Conservation (phyloP, 2,329 filamentous ascomycete genomes). For the Neonectria faginata region DNA sequence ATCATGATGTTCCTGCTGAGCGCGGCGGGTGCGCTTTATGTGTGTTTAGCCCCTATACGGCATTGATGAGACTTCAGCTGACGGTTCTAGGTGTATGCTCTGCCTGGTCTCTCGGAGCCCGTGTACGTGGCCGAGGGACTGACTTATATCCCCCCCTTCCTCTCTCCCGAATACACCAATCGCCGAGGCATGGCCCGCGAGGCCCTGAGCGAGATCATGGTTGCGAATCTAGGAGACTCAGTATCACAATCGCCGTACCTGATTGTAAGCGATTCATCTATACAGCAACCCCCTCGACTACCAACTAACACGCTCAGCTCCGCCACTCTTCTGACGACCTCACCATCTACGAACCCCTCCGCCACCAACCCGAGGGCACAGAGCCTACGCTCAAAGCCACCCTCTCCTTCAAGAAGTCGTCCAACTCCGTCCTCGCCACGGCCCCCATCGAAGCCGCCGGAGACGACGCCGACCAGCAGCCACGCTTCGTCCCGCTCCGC, state of each 20-base stretch:
- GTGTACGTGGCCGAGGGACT: slow-evolving; percentile 82
- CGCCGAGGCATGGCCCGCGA: slow-evolving; percentile 80
- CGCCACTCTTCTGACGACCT: slow-evolving; percentile 85
- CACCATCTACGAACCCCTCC: slow-evolving; percentile 86
- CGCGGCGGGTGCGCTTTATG: slow-evolving; percentile 78
- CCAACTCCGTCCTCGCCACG: slow-evolving; percentile 75
- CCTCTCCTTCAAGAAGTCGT: slow-evolving; percentile 81
- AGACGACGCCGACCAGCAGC: slow-evolving; percentile 61
- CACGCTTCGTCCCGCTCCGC: slow-evolving; percentile 65
- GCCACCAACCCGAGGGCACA: slow-evolving; percentile 55
- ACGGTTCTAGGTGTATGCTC: slow-evolving; percentile 74
- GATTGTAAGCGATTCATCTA: slow-evolving; percentile 68
- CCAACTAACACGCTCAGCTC: slow-evolving; percentile 61
- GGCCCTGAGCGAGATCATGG: slow-evolving; percentile 79
- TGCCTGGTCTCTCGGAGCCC: slow-evolving; percentile 78
- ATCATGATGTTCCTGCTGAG: slow-evolving; percentile 83
- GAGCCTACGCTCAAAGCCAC: slow-evolving; percentile 61
- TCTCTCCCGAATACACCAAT: slow-evolving; percentile 77
- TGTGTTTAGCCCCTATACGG: slow-evolving; percentile 55
- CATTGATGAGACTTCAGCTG: slow-evolving; percentile 3
- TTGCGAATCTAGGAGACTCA: slow-evolving; percentile 86
- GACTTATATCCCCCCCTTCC: slow-evolving; percentile 78
- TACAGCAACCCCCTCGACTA: not conserved
- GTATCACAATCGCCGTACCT: slow-evolving; percentile 80
- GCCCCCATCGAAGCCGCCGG: slow-evolving; percentile 62